Base-by-base conservation (phyloP, 139 green algal species). In the Chlorella sp. region DNA sequence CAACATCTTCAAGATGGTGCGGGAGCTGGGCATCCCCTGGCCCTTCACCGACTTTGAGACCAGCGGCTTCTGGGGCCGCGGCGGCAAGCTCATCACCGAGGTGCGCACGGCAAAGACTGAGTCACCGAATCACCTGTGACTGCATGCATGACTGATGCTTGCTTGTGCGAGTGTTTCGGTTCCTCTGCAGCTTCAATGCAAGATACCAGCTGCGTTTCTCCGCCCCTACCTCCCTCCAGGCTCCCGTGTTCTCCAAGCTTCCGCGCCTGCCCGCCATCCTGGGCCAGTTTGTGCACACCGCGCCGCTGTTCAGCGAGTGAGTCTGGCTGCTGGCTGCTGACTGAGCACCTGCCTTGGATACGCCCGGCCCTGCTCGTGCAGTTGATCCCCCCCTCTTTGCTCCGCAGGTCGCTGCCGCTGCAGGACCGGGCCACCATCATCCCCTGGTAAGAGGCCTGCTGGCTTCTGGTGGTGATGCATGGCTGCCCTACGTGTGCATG, bases 211-310 rank as follows among this genome's bases (percentile, higher is more conserved):
- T 24, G 17, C 73, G 69, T 9, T n/a, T 41, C n/a, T 70, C 22
- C 30, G 48, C 51, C n/a, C n/a, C n/a, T n/a, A n/a, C n/a, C n/a
- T n/a, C n/a, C 40, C 2, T 70, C 30, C 79, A 94, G 67, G 93
- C 93, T 0, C 95, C 95, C 1, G 93, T 98, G 2, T 97, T 98
- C 84, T 93, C 84, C 58, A 84, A 90, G 56, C 87, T 92, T 79
- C 94, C 91, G 0, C 88, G 89, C 28, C 91, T 97, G 73, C 95
- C 95, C 30, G 95, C 95, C 1, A 83, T 97, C 24, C 40, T 98
- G 0, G 95, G 95, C 0, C 95, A 98, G 85, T 96, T 96, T 73
- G 86, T 96, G 38, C 88, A 96, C 88, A 98, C 94, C 6, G 88
- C 51, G 24, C 51, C 51, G 51, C 51, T 60, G 13, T 60, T 60